phyloP scores from a whole-genome alignment of 495 filamentous ascomycete genomes.

The Xylaria acuta region DNA sequence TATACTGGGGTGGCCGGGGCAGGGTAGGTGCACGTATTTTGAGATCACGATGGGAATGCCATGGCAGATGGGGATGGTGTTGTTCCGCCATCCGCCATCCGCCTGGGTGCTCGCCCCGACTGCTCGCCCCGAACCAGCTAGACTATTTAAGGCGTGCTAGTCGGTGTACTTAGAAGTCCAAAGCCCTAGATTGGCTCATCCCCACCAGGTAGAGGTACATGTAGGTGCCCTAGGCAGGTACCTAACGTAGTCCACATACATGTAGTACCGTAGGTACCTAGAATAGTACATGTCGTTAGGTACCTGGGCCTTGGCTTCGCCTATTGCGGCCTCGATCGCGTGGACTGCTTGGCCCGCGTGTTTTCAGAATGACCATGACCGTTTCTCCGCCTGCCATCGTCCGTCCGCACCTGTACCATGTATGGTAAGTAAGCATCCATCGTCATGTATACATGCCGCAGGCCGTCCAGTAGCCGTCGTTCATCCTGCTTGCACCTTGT shows the following conservation, averaged over 20 bases:
- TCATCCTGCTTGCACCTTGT: conserved; percentile 3
- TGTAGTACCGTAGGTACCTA: too few relatives aligned
- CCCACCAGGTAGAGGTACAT: background rate
- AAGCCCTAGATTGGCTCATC: conserved; percentile 7
- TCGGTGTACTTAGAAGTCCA: too few relatives aligned
- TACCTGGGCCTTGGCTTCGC: conserved; percentile 1
- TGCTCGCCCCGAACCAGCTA: conserved; percentile 5
- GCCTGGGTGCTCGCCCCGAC: too few relatives aligned
- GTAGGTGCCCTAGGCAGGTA: background rate
- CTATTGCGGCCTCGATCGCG: conserved; percentile 17
- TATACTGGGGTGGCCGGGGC: background rate
- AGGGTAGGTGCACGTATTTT: conserved; percentile 4
- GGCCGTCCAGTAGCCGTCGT: background rate
- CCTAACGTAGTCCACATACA: too few relatives aligned
- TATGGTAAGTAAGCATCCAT: background rate
- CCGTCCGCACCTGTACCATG: background rate
- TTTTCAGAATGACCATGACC: conserved; percentile 1
- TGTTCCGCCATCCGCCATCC: background rate
- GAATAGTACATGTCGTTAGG: background rate
- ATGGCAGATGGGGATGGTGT: conserved; percentile 1
- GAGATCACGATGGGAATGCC: background rate
- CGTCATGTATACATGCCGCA: background rate
- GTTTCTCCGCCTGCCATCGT: conserved; percentile 9
- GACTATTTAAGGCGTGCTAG: background rate
- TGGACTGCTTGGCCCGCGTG: conserved; percentile 4